phyloP scores from a whole-genome alignment of 805 yeast species.

The Blastobotrys terrestris region DNA sequence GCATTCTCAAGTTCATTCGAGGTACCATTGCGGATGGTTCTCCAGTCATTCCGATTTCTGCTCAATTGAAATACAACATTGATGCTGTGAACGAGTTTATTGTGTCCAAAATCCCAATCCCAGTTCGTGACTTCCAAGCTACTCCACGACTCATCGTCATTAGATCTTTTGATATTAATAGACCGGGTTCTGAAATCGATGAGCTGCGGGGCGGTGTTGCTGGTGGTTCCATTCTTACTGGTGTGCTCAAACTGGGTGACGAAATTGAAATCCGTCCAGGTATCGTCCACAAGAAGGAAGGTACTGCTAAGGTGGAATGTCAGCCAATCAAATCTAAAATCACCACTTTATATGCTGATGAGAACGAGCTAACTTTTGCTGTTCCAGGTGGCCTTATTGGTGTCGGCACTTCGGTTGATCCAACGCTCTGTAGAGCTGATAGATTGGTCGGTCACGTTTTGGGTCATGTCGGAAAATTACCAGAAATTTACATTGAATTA shows the following conservation, averaged over 20 bases:
- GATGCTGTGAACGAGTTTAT: slow-evolving; percentile 98
- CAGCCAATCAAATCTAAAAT: slow-evolving; percentile 92
- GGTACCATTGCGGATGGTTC: slow-evolving; percentile 99
- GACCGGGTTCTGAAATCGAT: slow-evolving; percentile 96
- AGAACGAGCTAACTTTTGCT: slow-evolving; percentile 95
- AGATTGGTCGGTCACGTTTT: slow-evolving; percentile 98
- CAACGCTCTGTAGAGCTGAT: slow-evolving; percentile 98
- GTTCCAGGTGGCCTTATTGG: slow-evolving; percentile 99
- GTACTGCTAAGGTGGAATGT: slow-evolving; percentile 79
- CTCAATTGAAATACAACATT: slow-evolving; percentile 96
- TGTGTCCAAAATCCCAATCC: slow-evolving; percentile 92
- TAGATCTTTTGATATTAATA: slow-evolving; percentile 97
- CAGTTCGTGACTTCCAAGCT: slow-evolving; percentile 89
- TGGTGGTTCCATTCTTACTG: slow-evolving; percentile 95
- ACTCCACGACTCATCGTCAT: slow-evolving; percentile 94
- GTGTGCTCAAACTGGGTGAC: slow-evolving; percentile 95
- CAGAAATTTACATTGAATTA: slow-evolving; percentile 93
- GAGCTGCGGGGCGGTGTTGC: slow-evolving; percentile 99
- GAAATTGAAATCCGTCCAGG: slow-evolving; percentile 99
- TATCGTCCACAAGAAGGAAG: slow-evolving; percentile 87
- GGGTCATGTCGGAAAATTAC: slow-evolving; percentile 94
- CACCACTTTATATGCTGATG: slow-evolving; percentile 93
- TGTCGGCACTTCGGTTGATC: slow-evolving; percentile 98
- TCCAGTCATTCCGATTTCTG: slow-evolving; percentile 97
- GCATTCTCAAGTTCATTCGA: slow-evolving; percentile 84